Conservation (phyloP, 225 moss, liverwort and hornwort species). For the Ulota crispa region DNA sequence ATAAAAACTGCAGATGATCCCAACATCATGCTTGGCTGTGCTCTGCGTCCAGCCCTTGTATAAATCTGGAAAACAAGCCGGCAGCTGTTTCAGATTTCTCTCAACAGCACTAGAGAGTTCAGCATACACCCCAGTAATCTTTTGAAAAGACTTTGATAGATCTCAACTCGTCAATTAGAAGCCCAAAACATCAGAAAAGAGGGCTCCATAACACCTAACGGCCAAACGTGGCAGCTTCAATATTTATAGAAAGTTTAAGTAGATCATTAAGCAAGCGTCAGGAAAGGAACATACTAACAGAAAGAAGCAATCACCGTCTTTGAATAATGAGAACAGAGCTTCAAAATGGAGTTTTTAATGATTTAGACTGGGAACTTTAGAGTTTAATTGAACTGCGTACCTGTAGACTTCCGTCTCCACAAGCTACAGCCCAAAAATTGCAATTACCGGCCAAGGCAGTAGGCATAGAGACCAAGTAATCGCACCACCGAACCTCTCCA, state of each 20-base stretch:
- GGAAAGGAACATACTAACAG: not conserved
- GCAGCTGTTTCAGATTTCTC: conserved; percentile 27
- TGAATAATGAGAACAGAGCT: too few species aligned
- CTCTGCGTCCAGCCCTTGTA: conserved; percentile 88
- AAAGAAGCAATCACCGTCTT: not conserved
- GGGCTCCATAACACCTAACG: not conserved
- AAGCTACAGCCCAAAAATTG: conserved; percentile 92
- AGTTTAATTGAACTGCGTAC: not conserved
- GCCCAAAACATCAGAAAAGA: not conserved
- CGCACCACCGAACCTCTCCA: conserved; percentile 90
- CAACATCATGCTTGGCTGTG: conserved; percentile 82
- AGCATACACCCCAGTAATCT: not conserved
- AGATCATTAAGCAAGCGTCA: not conserved
- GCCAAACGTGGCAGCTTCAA: not conserved
- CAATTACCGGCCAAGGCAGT: conserved; percentile 80
- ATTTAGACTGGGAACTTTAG: not conserved
- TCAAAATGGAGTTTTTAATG: not conserved
- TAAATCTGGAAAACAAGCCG: conserved; percentile 66
- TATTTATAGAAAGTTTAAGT: not conserved
- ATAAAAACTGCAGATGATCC: conserved; percentile 88
- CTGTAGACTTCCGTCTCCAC: conserved; percentile 80
- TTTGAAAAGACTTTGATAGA: not conserved
- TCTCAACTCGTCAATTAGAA: not conserved
- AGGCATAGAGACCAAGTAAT: conserved; percentile 74
- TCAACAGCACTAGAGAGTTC: not conserved